These are phyloP conservation scores for Penicillium sp. DNA, from an alignment of 2,329 filamentous ascomycete species.

Conservation along the genomic window DNA sequence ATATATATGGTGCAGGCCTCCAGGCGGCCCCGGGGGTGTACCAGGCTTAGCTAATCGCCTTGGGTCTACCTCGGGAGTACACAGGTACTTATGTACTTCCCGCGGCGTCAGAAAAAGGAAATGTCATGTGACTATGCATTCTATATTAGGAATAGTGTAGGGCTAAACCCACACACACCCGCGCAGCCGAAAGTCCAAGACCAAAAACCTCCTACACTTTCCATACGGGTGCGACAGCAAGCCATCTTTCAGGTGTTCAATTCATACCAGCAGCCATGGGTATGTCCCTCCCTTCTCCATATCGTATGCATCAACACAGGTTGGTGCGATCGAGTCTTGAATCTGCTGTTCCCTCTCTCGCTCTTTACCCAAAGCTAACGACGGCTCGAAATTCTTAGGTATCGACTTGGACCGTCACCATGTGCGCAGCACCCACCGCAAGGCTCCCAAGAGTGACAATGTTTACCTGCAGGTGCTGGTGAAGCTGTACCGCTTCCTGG, in stretches of 20 bases:
- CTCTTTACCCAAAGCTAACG: slow-evolving; percentile 12
- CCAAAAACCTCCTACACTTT: slow-evolving; percentile 40
- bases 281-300: slow-evolving; percentile 27
- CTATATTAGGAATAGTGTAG: slow-evolving; percentile 39
- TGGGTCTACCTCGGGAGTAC: too few species aligned
- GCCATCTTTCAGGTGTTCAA: slow-evolving; percentile 41
- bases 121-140: slow-evolving; percentile 10
- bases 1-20: too few species aligned
- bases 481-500: slow-evolving; percentile 96
- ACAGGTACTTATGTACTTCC: too few species aligned
- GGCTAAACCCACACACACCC: slow-evolving; percentile 46
- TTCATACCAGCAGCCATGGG: slow-evolving; percentile 46
- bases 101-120: not conserved
- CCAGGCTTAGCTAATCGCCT: too few species aligned
- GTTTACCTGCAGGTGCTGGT: slow-evolving; percentile 95
- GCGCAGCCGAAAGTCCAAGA: slow-evolving; percentile 41
- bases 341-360: not conserved
- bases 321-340: slow-evolving; percentile 1
- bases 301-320: not conserved
- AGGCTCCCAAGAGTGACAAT: slow-evolving; percentile 97
- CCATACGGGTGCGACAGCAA: slow-evolving; percentile 42
- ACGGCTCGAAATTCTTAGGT: slow-evolving; percentile 36
- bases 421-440: slow-evolving; percentile 71
- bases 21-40: too few species aligned
- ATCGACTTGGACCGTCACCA: slow-evolving; percentile 61